These are phyloP conservation scores for Dactylis glomerata DNA, from an alignment of 176 grass and related monocot genomes.

Conservation along the genomic window DNA sequence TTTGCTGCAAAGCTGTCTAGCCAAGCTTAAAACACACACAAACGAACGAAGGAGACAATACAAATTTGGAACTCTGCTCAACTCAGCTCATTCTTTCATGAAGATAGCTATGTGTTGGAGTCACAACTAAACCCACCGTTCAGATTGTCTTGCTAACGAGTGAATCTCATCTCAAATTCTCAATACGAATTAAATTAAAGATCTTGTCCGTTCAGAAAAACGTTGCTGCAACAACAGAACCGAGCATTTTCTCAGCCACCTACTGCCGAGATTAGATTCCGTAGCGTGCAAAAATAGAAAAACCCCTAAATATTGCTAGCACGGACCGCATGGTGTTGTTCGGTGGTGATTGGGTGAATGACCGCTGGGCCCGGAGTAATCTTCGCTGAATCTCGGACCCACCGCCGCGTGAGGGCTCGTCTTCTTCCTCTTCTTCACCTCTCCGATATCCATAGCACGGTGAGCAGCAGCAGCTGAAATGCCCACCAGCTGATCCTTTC, in stretches of 20 bases:
- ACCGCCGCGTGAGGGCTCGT: background rate
- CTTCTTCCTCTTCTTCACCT: background rate
- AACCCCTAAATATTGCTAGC: background rate
- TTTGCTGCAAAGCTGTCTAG: conserved; percentile 19
- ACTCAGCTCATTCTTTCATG: background rate
- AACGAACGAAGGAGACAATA: background rate
- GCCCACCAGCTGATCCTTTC: background rate
- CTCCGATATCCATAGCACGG: background rate
- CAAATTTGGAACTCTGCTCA: background rate
- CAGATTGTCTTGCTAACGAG: background rate
- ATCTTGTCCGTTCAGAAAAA: background rate
- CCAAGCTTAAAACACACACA: background rate
- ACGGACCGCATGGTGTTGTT: conserved; percentile 18
- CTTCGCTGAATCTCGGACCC: background rate
- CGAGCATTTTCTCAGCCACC: background rate
- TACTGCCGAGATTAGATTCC: background rate
- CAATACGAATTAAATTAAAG: background rate
- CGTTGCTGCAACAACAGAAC: background rate
- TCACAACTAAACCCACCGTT: background rate
- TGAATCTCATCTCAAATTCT: background rate
- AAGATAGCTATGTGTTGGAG: background rate
- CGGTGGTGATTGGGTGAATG: conserved; percentile 44
- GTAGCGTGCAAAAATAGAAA: background rate
- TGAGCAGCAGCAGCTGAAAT: background rate
- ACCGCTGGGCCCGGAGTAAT: conserved; percentile 33